Evolutionary conservation across 2,329 filamentous ascomycete species (phyloP).

Genomic region (Xylariaceae sp.): DNA sequence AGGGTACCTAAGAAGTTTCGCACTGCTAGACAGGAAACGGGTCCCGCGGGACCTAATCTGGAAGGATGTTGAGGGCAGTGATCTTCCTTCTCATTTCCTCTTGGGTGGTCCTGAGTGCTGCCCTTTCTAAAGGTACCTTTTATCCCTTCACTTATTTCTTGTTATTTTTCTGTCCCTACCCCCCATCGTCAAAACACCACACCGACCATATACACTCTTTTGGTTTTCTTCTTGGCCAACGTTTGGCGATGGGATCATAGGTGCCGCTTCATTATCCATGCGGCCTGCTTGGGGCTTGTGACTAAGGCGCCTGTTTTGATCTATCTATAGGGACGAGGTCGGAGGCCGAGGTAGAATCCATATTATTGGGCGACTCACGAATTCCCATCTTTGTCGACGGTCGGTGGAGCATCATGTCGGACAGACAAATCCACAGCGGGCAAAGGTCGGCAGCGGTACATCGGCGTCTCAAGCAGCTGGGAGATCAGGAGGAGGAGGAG

Average conservation of each 20-base stretch:
- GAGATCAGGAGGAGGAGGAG: neutral
- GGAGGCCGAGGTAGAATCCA: neutral
- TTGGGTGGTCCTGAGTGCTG: conserved; percentile 23
- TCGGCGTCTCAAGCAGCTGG: neutral
- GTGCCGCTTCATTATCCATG: no score
- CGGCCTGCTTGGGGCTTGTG: no score
- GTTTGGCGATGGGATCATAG: no score
- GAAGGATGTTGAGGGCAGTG: conserved; percentile 26
- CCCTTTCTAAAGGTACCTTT: conserved; percentile 9
- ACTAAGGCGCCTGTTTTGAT: no score
- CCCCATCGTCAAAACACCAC: no score
- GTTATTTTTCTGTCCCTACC: no score
- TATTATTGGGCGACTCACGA: conserved; percentile 33
- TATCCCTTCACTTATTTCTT: no score
- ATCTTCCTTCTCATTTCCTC: conserved; percentile 29
- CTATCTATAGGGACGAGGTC: neutral
- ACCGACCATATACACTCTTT: no score
- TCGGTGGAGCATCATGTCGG: conserved; percentile 34
- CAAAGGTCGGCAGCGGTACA: no score
- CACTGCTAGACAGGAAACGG: neutral
- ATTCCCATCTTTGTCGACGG: conserved; percentile 31
- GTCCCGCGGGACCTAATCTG: conserved; percentile 10
- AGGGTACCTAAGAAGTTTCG: neutral
- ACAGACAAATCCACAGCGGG: conserved; percentile 32
- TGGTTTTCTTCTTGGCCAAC: no score